phyloP scores from a whole-genome alignment of 31 red algal species.

The Asparagopsis taxiformis region DNA sequence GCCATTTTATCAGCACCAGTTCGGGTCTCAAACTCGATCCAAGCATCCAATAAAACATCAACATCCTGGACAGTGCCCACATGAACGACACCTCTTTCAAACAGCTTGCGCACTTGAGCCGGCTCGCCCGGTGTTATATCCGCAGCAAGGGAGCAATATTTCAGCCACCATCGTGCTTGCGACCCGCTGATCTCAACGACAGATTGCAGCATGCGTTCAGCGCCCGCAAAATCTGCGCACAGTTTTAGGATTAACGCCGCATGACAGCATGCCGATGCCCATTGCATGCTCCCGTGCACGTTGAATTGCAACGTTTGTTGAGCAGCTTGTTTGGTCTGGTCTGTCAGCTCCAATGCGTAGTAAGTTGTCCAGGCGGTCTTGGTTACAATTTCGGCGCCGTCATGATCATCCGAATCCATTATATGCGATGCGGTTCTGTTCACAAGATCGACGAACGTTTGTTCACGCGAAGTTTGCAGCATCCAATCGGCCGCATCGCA shows the following conservation, averaged over 20 bases:
- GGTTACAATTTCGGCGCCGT: conserved; percentile 1
- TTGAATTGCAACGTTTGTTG: conserved; percentile 20
- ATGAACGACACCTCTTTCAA: neutral
- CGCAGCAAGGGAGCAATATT: neutral
- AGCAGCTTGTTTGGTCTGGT: neutral
- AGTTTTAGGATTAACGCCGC: conserved; percentile 9
- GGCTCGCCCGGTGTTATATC: neutral
- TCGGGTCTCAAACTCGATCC: conserved; percentile 29
- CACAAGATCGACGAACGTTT: neutral
- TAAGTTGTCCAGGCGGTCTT: conserved; percentile 5
- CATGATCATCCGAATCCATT: neutral
- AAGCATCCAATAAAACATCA: conserved; percentile 18
- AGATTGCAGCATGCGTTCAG: neutral
- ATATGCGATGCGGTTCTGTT: neutral
- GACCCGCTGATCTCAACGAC: conserved; percentile 2
- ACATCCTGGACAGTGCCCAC: conserved; percentile 1
- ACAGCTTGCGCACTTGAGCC: neutral
- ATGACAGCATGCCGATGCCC: conserved; percentile 12
- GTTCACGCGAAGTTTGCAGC: neutral
- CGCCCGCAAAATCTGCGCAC: neutral
- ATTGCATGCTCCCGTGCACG: conserved; percentile 18
- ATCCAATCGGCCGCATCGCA: neutral
- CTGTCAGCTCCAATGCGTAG: neutral
- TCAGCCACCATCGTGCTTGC: conserved; percentile 28
- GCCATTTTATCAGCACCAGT: neutral